phyloP scores from a whole-genome alignment of 495 filamentous ascomycete genomes.

The Aspergillus nanangensis region DNA sequence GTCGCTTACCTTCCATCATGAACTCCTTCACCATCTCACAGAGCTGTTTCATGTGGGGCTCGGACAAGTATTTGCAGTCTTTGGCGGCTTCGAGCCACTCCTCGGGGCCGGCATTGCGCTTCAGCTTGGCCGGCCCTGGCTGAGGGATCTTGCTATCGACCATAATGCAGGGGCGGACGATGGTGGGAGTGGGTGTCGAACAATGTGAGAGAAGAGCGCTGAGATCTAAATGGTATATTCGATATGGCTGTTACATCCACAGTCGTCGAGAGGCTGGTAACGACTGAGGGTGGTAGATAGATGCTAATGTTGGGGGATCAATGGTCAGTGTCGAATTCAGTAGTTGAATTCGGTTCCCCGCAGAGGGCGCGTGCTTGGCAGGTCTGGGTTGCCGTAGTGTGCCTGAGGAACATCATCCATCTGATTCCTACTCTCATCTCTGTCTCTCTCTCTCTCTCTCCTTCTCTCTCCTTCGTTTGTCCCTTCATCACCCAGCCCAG shows the following conservation, averaged over 20 bases:
- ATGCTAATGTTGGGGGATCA: too few relatives aligned
- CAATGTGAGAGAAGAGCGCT: conserved; percentile 3
- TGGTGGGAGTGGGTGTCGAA: conserved; percentile 7
- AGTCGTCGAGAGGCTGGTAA: too few relatives aligned
- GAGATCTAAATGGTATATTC: not conserved
- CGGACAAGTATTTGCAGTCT: conserved; percentile 93
- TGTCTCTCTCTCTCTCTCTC: not conserved
- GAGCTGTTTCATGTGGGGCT: conserved; percentile 94
- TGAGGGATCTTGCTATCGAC: conserved; percentile 66
- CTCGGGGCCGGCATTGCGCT: conserved; percentile 77
- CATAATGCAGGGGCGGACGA: conserved; percentile 21
- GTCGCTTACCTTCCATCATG: conserved; percentile 81
- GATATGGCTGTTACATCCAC: too few relatives aligned
- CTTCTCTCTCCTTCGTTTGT: not conserved
- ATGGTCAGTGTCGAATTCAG: not conserved
- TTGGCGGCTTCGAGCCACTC: conserved; percentile 96
- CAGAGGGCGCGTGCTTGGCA: not conserved
- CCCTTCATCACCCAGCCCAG: conserved; percentile 1
- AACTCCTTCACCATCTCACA: conserved; percentile 99
- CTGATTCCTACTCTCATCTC: not conserved
- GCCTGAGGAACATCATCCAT: not conserved
- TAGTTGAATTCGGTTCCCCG: conserved; percentile 3
- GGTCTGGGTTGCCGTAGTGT: not conserved
- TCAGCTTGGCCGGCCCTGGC: conserved; percentile 83
- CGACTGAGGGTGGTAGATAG: not conserved